These are phyloP conservation scores for Salix brachista DNA, from an alignment of 345 rosid species.

Conservation along the genomic window DNA sequence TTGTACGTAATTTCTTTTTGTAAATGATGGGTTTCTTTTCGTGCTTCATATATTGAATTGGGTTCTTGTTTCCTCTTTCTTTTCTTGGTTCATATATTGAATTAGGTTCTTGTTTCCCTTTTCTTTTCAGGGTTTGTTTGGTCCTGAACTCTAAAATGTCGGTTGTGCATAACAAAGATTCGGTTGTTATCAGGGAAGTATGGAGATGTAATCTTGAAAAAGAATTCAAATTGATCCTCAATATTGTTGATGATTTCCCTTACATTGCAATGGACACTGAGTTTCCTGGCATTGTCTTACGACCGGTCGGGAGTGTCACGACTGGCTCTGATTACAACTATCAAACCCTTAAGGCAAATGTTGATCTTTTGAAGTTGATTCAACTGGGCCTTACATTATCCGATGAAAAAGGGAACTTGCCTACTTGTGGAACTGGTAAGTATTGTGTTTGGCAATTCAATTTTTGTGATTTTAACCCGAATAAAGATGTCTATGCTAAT, in stretches of 20 bases:
- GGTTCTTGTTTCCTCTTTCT: background rate
- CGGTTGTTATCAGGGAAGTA: constrained; percentile 59
- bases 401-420: constrained; percentile 60
- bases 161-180: constrained; percentile 43
- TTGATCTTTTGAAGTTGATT: constrained; percentile 63
- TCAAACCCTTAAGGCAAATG: constrained; percentile 55
- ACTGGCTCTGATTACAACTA: constrained; percentile 47
- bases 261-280: constrained; percentile 78
- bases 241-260: constrained; percentile 54
- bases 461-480: constrained; percentile 53
- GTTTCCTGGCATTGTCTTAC: constrained; percentile 61
- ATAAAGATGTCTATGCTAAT: constrained; percentile 47
- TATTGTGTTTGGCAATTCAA: constrained; percentile 74
- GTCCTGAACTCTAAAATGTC: constrained; percentile 38
- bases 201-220: constrained; percentile 54
- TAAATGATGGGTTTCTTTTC: background rate
- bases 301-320: constrained; percentile 45
- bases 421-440: constrained; percentile 55
- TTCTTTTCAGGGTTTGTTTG: background rate
- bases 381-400: constrained; percentile 69
- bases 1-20: no score
- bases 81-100: background rate
- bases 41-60: background rate
- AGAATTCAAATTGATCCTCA: constrained; percentile 47
- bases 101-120: background rate